A percentile compares a stretch with the other conserved stretches of the same genome.
Evolutionary conservation across 2,329 filamentous ascomycete genomes (phyloP).

Genomic region (Monilinia aucupariae): DNA sequence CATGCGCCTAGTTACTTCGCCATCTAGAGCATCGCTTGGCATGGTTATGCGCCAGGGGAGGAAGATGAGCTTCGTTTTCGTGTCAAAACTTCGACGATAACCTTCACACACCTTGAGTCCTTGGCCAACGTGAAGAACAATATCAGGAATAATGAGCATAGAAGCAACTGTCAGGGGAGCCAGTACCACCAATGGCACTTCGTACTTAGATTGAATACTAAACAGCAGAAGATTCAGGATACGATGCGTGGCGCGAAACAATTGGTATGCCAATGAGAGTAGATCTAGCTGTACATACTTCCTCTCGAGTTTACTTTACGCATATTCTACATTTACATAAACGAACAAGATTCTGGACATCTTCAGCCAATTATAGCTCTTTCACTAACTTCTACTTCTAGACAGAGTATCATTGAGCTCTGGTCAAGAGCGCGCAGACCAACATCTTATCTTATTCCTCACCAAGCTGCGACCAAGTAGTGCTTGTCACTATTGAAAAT

Average conservation of each 20-base stretch:
- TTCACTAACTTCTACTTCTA: not conserved
- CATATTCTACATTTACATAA: not conserved
- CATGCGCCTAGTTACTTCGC: slow-evolving; percentile 65
- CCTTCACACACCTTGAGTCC: not conserved
- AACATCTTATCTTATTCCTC: not conserved
- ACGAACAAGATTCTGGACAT: not conserved
- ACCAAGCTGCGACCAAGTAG: not conserved
- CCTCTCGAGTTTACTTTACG: not conserved
- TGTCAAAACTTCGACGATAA: slow-evolving; percentile 61
- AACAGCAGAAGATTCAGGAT: not conserved
- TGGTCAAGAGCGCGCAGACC: not conserved
- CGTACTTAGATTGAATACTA: not conserved
- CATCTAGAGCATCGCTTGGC: slow-evolving; percentile 67
- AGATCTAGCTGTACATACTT: not conserved
- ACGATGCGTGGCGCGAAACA: not conserved
- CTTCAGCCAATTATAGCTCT: not conserved
- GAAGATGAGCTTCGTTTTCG: slow-evolving; percentile 90
- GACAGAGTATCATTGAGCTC: not conserved
- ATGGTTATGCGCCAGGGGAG: slow-evolving; percentile 80
- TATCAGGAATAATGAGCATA: not conserved
- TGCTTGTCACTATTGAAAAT: not conserved
- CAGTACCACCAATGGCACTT: not conserved
- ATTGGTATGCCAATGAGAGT: not conserved
- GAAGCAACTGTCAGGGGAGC: not conserved
- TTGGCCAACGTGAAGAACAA: not conserved